Base-by-base conservation (phyloP, 2,329 filamentous ascomycete genomes). In the Saccharata proteae region DNA sequence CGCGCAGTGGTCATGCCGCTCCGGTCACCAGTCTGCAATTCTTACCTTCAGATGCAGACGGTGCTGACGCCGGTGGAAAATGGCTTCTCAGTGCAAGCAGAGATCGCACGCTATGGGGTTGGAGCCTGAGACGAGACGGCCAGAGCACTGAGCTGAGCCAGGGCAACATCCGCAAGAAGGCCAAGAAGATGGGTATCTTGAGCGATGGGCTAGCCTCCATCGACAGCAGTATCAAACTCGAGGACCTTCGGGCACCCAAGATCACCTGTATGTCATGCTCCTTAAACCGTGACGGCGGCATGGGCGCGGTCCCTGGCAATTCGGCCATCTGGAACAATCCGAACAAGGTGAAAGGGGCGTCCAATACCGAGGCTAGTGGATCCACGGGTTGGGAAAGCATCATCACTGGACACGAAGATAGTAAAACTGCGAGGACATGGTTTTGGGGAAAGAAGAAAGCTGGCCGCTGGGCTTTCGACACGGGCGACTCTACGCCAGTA, bases 321-420 rank as follows among this genome's bases (percentile, higher is more conserved):
- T 79, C 80, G 27, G 67, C 75, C 3, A 74, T 93, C 35, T 96
- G 88, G 88, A 77, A 84, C 41, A 86, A 86, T 52, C 70, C 71
- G 3, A 53, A 47, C 1, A 73, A 74, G 44, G 28, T 26, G 7
- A 36, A 36, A 23, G 28, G 32, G 7, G 16, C 16, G 7, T 21
- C 20, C 12, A 28, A 22, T 15, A n/a, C 25, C 20, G 34, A 32
- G 7, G 13, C 25, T 4, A 36, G 25, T n/a, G 29, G 26, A 15
- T 76, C 75, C 62, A 93, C 86, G 3, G 90, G 90, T 1, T 98
- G 90, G 90, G 92, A 98, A 55, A 94, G 88, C 49, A 77, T 98
- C 5, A 74, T 98, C 2, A 98, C 90, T 4, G 88, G 85, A 7
- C 92, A 98, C 51, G 78, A 78, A 47, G 74, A 79, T 30, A 88